Base-by-base conservation (phyloP, 345 rosid genomes). In the Pistacia integerrima region DNA sequence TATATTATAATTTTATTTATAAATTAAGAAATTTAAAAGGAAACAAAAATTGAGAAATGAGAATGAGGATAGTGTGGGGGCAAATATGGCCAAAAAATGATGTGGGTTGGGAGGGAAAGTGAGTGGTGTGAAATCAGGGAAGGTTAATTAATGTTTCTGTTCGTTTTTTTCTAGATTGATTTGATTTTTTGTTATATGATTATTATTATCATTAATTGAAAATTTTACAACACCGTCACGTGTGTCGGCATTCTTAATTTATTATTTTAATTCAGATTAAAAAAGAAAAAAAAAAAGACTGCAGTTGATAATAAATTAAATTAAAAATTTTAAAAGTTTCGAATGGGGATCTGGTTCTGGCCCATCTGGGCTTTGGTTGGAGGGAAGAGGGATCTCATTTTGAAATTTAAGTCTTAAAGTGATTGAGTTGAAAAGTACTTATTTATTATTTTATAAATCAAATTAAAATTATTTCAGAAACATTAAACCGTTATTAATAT, bases 111-210 rank as follows among this genome's bases (percentile, higher is more conserved):
- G 33, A 30, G 2, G 33, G 67, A 18, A 18, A 22, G 4, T 64
- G 76, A 58, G 63, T 70, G 76, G 79, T 17, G 48, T 25, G 25
- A 25, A 25, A 25, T 25, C 25, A 64, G 74, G 28, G 1, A 41
- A 11, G 2, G 4, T n/a, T 30, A 35, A 18, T 48, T 16, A 1
- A 3, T 20, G 2, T 6, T 58, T 62, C 51, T 51, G 11, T 71
- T 22, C 28, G 54, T 25, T 67, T 48, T 0, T 52, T 6, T 14
- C 61, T 22, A 20, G 2, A 11, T 11, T 30, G 10, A 20, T 44
- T 60, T 59, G 25, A 25, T 1, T 17, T 25, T 11, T n/a, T 18
- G 7, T 16, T n/a, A 16, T 2, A 25, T 25, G 25, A 22, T 0
- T 52, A 2, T 52, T 11, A 11, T 12, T 54, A 14, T 54, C 2